Evolutionary conservation across 2,329 filamentous ascomycete genomes (phyloP).

Genomic region (Penicillium sumatraense): DNA sequence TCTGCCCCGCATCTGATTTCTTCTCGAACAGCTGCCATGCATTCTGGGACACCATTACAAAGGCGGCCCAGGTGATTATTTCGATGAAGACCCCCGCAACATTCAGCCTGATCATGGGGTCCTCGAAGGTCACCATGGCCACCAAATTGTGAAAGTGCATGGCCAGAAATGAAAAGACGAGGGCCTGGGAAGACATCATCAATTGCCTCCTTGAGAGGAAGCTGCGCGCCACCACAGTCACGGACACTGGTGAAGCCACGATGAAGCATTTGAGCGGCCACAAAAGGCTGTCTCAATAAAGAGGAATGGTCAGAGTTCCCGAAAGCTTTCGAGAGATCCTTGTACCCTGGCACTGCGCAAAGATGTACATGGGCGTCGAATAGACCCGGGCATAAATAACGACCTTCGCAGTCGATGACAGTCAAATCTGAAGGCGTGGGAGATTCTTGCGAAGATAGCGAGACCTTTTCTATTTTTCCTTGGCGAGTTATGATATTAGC

Average conservation of each 20-base stretch:
- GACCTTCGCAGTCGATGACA: conserved; percentile 22
- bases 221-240: conserved; percentile 62
- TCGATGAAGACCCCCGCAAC: conserved; percentile 50
- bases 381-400: conserved; percentile 30
- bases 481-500: conserved; percentile 18
- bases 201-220: conserved; percentile 54
- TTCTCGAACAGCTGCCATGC: conserved; percentile 57
- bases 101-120: conserved; percentile 49
- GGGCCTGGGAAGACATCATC: conserved; percentile 61
- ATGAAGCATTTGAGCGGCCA: conserved; percentile 53
- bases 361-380: conserved; percentile 34
- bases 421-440: conserved; percentile 10
- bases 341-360: conserved; percentile 30
- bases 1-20: conserved; percentile 61
- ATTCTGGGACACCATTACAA: conserved; percentile 61
- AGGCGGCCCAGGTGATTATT: conserved; percentile 43
- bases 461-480: conserved; percentile 25
- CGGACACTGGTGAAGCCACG: conserved; percentile 65
- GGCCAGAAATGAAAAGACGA: conserved; percentile 58
- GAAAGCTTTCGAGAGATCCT: conserved; percentile 25
- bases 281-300: conserved; percentile 28
- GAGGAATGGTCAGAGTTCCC: conserved; percentile 26
- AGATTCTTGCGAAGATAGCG: conserved; percentile 11
- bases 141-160: conserved; percentile 61
- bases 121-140: conserved; percentile 59